A percentile compares a stretch with the other conserved stretches of the same genome.
Evolutionary conservation across 129 eudicot species (phyloP).

Genomic region (Lactuca saligna): DNA sequence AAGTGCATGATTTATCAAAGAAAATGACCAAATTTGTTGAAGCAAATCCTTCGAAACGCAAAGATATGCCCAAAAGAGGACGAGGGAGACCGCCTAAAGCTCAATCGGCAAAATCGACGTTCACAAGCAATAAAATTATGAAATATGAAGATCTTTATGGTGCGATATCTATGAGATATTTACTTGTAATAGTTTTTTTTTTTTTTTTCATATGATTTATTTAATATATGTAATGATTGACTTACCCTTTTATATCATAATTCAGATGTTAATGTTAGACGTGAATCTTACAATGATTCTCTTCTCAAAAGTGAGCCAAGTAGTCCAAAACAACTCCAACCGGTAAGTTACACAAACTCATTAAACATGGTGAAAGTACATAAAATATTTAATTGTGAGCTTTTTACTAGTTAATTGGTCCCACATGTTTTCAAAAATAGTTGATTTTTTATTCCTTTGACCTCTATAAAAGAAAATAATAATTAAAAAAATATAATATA

Average conservation of each 20-base stretch:
- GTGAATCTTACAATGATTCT: slow-evolving; percentile 33
- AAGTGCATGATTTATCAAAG: neutral
- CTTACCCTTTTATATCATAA: neutral
- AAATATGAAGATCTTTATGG: slow-evolving; percentile 13
- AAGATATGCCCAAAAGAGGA: slow-evolving; percentile 23
- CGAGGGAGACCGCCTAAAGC: slow-evolving; percentile 28
- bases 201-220: neutral
- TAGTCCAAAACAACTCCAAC: slow-evolving; percentile 27
- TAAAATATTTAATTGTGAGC: neutral
- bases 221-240: neutral
- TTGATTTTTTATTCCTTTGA: too few species aligned
- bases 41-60: neutral
- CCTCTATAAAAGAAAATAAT: too few species aligned
- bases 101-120: neutral
- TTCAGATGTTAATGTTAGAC: slow-evolving; percentile 24
- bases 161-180: slow-evolving; percentile 3
- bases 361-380: neutral
- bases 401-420: neutral
- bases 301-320: slow-evolving; percentile 11
- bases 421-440: too few species aligned
- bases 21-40: neutral
- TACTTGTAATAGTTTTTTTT: neutral
- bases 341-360: slow-evolving; percentile 33
- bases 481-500: too few species aligned
- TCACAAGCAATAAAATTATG: neutral